Evolutionary conservation across 768 basidiomycete species (phyloP), one percentile per base, ranked within the genome.

Genomic region (Boletus subcaerulescens): DNA sequence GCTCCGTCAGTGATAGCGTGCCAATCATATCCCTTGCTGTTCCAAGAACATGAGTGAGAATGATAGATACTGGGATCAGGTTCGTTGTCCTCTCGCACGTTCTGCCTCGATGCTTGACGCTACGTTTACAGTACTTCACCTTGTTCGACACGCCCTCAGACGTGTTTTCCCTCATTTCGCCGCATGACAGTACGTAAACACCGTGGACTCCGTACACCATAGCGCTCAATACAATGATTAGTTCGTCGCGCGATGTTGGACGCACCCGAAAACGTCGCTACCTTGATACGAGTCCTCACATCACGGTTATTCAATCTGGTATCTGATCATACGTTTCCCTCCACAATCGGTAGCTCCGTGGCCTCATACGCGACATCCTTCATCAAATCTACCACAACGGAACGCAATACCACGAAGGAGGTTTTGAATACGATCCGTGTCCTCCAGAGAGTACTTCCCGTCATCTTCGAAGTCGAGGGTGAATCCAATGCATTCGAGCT

Each of bases 51-150:
- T 95, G 47, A 69, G 84, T 3, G 77, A 83, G 54, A 80, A 74
- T 3, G 94, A 97, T 65, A 74, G 69, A n/a, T 94, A 95, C 65
- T 96, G 93, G 93, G 81, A 93, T 55, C 93, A 96, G 76, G 91
- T 90, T 59, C 64, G 82, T 64, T 29, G 17, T 46, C 35, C 24
- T 32, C 51, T 52, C 32, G 26, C 7, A 41, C 38, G 29, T 24
- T 46, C 45, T 33, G 20, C 20, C 31, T 8, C 12, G 15, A 20
- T 14, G 22, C 50, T 32, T 42, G 44, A 59, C 42, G 55, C 24
- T 45, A 55, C 39, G 24, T 56, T 40, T 22, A 15, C 63, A 94
- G 91, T 97, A 89, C 65, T 85, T 89, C 59, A 71, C 81, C 44
- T 76, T 97, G 17, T 96, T 96, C 67, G 92, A 95, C 74, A 89